phyloP scores from a whole-genome alignment of 2,329 filamentous ascomycete genomes.

The Ceratocystis alfenasii region DNA sequence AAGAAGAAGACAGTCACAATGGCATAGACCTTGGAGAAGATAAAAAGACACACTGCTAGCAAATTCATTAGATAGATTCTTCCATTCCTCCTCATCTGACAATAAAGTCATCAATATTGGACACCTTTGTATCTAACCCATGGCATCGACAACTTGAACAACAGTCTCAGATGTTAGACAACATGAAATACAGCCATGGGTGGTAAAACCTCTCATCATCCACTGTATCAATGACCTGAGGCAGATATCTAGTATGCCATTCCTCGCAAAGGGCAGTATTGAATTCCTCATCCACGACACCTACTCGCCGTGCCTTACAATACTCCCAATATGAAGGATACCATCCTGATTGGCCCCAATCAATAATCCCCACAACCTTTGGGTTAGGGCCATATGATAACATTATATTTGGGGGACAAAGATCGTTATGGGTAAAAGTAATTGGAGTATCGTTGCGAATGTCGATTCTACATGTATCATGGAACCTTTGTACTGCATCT shows the following conservation, averaged over 20 bases:
- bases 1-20: too few species aligned
- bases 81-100: too few species aligned
- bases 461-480: too few species aligned
- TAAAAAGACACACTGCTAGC: too few species aligned
- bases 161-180: background rate
- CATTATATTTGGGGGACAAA: background rate
- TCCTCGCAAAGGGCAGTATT: background rate
- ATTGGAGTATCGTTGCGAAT: too few species aligned
- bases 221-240: background rate
- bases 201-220: background rate
- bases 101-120: too few species aligned
- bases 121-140: too few species aligned
- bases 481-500: too few species aligned
- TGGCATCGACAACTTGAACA: background rate
- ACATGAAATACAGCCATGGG: background rate
- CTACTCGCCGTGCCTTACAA: background rate
- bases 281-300: background rate
- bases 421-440: too few species aligned
- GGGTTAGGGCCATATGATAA: background rate
- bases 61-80: too few species aligned
- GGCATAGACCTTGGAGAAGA: too few species aligned
- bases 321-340: background rate
- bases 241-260: background rate
- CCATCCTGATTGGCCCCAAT: background rate
- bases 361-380: background rate